Evolutionary conservation across 768 basidiomycete species (phyloP), one percentile per base, ranked within the genome.

Genomic region (Serendipita sp.): DNA sequence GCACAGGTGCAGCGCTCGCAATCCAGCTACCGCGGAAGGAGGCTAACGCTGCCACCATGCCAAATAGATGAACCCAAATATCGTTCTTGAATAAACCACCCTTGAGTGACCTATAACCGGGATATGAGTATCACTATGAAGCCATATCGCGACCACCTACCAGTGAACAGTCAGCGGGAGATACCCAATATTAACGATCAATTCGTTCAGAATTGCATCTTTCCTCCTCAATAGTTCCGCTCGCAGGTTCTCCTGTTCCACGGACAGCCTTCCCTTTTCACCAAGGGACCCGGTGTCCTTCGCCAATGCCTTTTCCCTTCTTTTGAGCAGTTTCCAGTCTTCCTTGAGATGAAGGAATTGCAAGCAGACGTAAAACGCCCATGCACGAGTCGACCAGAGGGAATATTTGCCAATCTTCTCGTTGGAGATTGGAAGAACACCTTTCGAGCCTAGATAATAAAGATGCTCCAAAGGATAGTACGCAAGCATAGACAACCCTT

Each of bases 131-230:
- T 17, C 0, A 56, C 28, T 33, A 13, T 9, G 61, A 7, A n/a
- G n/a, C 3, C 7, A 53, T 17, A 28, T 41, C 5, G 28, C 65
- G 26, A 53, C 16, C 2, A 73, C 80, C 61, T 66, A 89, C 91
- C 90, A 92, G 70, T 95, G 92, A 62, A 90, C 71, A 2, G 90
- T 88, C 58, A 89, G 71, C 2, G 90, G 92, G n/a, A 91, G 73
- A 69, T 90, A 87, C 26, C 82, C 82, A 5, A 85, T 65, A 69
- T 91, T 91, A 56, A 82, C 81, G 14, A 87, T 71, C 11, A 86
- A 70, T 64, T 90, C 88, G 60, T 81, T 84, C 79, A 82, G 82
- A 62, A 83, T 81, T 16, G 84, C 79, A 66, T 80, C 78, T 82
- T 84, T 84, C 66, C 83, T 75, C n/a, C n/a, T 58, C 17, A 26